Base-by-base conservation (phyloP, 2,329 filamentous ascomycete species). In the Ascosphaera apis region DNA sequence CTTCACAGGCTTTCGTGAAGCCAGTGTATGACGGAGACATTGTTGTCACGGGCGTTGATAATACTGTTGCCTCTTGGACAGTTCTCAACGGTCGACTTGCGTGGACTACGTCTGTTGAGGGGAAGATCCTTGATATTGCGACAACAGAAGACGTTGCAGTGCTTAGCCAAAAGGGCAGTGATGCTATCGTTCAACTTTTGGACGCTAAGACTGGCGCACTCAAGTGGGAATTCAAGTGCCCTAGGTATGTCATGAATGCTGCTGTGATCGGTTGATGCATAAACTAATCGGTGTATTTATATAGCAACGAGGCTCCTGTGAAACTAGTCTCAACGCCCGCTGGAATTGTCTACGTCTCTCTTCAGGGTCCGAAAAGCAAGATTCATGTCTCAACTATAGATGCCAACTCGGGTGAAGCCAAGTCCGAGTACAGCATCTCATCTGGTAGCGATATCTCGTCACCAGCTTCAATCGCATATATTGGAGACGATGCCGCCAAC, bases 11-110 rank as follows among this genome's bases (percentile, higher is more conserved):
- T 38, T 62, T 70, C 47, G 55, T 91, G 45, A 66, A 77, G 42
- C 72, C 77, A n/a, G 72, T 72, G n/a, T 73, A 83, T 44, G 77
- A 75, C 40, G 76, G 86, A 51, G 72, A 76, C 45, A 76, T 75
- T 51, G 60, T 95, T 13, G 67, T 83, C 27, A 77, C 76, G 44
- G 83, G 76, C 1, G 58, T 73, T 27, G 81, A 76, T 12, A 62
- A 63, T 42, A 66, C 68, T 34, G 71, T 93, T 18, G 69, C 76
- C 37, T 69, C 77, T 11, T 95, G 84, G 84, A 76, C 81, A 56
- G 81, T 82, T 25, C 62, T 76, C 34, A 79, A 76, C 46, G 88
- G 88, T 18, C 72, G 77, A 47, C 68, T 79, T 43, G 63, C 72
- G 27, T 98, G 88, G 82, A 64, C 65, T 31, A 60, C 63, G 34